Evolutionary conservation across 176 grass and related monocot species (phyloP), one percentile per base, ranked within the genome.

Genomic region (Musa troglodytarum): DNA sequence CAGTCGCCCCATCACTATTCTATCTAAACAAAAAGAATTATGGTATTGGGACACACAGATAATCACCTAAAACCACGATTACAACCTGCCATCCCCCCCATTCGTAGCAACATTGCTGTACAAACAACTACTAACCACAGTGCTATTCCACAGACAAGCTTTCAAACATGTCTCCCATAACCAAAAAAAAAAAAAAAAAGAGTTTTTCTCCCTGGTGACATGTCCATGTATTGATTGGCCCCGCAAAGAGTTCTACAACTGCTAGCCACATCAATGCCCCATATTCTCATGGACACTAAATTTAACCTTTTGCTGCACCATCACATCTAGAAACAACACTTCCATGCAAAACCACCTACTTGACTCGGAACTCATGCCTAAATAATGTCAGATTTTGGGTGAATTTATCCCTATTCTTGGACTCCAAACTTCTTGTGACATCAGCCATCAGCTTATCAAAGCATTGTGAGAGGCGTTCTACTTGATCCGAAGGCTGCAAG

Each of bases 311-410:
- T 29, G 29, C 58, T 80, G 88, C 90, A 89, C 29, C 22, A 69
- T 82, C 62, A 75, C 67, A 71, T 76, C 69, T 51, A 74, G 73
- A 87, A 58, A 54, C 29, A 28, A 28, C 77, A 68, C 73, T 78
- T 28, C 66, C 62, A 15, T 13, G 74, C 74, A 75, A 49, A 51
- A 75, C 49, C 6, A 71, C 68, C 52, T 80, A 99, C 86, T 99
- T 99, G 71, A 82, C 77, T 61, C 91, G 91, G 55, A 99, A 99
- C 80, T 99, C 96, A 78, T 84, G 86, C 52, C 83, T 92, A 69
- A 99, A 99, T 79, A 88, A 72, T 68, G 91, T 95, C 51, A 99
- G 96, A 74, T 99, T 99, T 84, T 99, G 88, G 80, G 91, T 95
- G 79, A 99, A 99, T 86, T 86, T 99, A 63, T 99, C 96, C 59